Evolutionary conservation across 352 stramenopile genomes (phyloP), one percentile per base, ranked within the genome.

Genomic region (Pythium guiyangense): DNA sequence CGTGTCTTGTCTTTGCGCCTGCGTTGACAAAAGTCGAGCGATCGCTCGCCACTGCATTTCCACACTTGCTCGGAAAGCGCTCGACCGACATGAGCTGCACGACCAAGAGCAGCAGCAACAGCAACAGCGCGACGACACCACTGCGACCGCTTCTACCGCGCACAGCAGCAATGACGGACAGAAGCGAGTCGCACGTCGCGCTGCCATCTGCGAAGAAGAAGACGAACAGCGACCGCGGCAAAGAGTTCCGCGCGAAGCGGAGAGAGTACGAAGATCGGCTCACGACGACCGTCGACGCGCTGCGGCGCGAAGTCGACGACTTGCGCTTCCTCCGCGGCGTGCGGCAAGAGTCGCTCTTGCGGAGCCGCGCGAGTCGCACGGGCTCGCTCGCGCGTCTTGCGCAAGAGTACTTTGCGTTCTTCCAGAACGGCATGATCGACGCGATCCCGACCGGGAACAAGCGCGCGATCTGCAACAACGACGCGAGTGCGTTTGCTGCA

Each of bases 151-250:
- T n/a, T n/a, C 29, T 34, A 8, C 29, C 8, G 29, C 29, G 29
- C 29, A n/a, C n/a, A n/a, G n/a, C 29, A 34, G 8, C 29, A 34
- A 8, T 8, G 29, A 34, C 29, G 4, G 29, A 34, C 2, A 34
- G 0, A 8, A 8, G 4, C 29, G 29, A 22, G 9, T 46, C 42
- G n/a, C 42, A 4, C 29, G 42, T 15, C 11, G 26, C 15, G 40
- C 10, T 1, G 31, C 31, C 31, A 11, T 5, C 25, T 6, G 11
- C 22, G 9, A 18, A 26, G 26, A 59, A 59, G 14, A 88, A 82
- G 57, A 80, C 62, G 20, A 88, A 88, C 64, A 87, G 76, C 52
- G 79, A 86, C 52, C 79, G 79, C 29, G 76, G 74, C 22, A 77
- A 74, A 40, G 71, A 62, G 45, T 89, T 87, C 55, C 79, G 79